phyloP scores from a whole-genome alignment of 2,329 filamentous ascomycete genomes.

The Juglanconis sp. region DNA sequence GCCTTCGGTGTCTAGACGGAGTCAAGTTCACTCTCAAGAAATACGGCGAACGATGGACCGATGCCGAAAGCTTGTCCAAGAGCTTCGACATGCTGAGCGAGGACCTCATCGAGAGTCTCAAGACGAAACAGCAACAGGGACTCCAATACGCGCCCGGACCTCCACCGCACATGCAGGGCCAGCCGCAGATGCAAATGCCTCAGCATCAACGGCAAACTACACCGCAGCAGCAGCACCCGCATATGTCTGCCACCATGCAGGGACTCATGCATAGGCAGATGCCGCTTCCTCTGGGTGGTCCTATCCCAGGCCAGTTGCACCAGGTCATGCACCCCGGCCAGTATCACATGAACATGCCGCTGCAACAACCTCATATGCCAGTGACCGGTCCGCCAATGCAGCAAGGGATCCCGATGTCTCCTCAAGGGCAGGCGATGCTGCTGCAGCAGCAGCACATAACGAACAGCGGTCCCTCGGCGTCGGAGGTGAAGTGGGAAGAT shows the following conservation, averaged over 20 bases:
- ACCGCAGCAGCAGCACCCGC: constrained; percentile 10
- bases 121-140: constrained; percentile 32
- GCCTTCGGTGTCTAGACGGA: constrained; percentile 52
- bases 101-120: constrained; percentile 42
- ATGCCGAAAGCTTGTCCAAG: constrained; percentile 50
- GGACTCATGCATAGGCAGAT: constrained; percentile 12
- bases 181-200: constrained; percentile 11
- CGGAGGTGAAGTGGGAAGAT: constrained; percentile 41
- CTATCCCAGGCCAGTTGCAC: constrained; percentile 13
- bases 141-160: constrained; percentile 30
- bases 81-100: constrained; percentile 51
- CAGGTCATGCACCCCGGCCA: constrained; percentile 8
- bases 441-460: constrained; percentile 25
- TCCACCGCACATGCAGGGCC: constrained; percentile 25
- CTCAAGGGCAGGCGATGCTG: constrained; percentile 26
- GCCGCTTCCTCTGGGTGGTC: constrained; percentile 2
- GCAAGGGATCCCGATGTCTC: constrained; percentile 22
- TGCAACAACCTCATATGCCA: constrained; percentile 12
- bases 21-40: constrained; percentile 51
- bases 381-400: constrained; percentile 28
- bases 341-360: constrained; percentile 4
- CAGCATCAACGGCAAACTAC: constrained; percentile 7
- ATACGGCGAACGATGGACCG: constrained; percentile 60
- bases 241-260: constrained; percentile 8
- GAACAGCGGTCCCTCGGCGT: constrained; percentile 7